Percentiles rank a stretch among this genome's conserved stretches.
Conservation (phyloP, 208 protist genomes). For the Acanthamoeba lenticulata region DNA sequence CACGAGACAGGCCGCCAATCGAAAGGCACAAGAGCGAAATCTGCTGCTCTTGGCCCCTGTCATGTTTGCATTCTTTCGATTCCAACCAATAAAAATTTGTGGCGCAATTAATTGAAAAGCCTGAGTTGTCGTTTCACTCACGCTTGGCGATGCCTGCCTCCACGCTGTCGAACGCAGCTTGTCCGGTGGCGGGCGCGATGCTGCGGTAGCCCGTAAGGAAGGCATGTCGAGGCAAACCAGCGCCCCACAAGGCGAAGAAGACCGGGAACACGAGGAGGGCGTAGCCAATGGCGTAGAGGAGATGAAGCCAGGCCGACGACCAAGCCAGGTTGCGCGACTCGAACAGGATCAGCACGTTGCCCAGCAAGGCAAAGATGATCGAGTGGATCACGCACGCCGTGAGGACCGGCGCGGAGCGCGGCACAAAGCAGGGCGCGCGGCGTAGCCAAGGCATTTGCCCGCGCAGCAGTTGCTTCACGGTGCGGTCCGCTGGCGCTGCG, state of each 20-base stretch:
- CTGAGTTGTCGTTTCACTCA: neutral
- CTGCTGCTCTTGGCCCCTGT: neutral
- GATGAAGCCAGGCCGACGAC: neutral
- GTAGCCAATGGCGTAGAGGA: neutral
- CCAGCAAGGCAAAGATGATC: neutral
- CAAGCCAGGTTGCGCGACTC: neutral
- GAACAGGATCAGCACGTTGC: neutral
- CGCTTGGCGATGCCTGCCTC: neutral
- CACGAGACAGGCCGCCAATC: neutral
- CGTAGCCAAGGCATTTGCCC: neutral
- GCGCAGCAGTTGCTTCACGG: neutral
- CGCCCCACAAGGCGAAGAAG: neutral
- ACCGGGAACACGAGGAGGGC: neutral
- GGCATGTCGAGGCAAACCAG: conserved; percentile 11
- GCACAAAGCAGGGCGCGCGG: neutral
- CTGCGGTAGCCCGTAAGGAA: neutral
- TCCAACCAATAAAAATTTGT: neutral
- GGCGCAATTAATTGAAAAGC: neutral
- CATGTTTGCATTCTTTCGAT: neutral
- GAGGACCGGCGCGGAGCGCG: neutral
- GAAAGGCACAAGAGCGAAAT: conserved; percentile 14
- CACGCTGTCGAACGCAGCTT: neutral
- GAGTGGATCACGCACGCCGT: neutral
- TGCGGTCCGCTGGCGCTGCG: neutral
- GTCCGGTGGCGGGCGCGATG: neutral